phyloP scores from a whole-genome alignment of 306 rosid genomes.

The Malus domestica region DNA sequence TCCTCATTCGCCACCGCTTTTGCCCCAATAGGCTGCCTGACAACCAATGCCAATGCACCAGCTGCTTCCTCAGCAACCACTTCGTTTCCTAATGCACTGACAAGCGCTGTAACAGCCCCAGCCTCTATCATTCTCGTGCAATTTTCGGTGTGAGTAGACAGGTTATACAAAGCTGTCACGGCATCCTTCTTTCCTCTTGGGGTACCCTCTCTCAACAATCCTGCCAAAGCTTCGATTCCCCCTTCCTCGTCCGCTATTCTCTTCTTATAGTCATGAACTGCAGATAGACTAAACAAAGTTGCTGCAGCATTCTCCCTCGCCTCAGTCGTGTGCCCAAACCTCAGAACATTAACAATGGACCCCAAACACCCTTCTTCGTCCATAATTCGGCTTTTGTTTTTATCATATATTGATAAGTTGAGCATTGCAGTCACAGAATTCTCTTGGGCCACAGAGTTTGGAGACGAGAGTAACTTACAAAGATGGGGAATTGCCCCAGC shows the following conservation, averaged over 20 bases:
- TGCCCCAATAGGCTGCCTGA: constrained; percentile 67
- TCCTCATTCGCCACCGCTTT: constrained; percentile 67
- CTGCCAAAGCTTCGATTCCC: constrained; percentile 69
- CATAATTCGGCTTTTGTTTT: constrained; percentile 79
- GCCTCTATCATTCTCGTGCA: constrained; percentile 70
- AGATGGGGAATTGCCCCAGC: constrained; percentile 91
- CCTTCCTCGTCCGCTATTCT: constrained; percentile 70
- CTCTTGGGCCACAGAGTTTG: constrained; percentile 75
- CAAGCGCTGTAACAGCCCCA: constrained; percentile 69
- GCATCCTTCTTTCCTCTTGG: constrained; percentile 92
- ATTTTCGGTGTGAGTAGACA: constrained; percentile 77
- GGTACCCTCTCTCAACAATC: constrained; percentile 66
- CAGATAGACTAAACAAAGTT: constrained; percentile 87
- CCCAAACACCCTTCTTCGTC: constrained; percentile 68
- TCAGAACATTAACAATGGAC: constrained; percentile 65
- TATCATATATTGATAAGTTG: constrained; percentile 73
- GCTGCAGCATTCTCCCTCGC: constrained; percentile 97
- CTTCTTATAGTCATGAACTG: constrained; percentile 85
- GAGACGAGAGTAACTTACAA: constrained; percentile 49
- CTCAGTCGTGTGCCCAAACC: constrained; percentile 80
- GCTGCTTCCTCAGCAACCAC: constrained; percentile 96
- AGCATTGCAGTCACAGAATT: constrained; percentile 93
- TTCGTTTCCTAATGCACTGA: constrained; percentile 61
- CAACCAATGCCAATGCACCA: constrained; percentile 79
- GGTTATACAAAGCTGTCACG: constrained; percentile 81